Conservation (phyloP, 2,329 filamentous ascomycete genomes). For the Geosmithia morbida region DNA sequence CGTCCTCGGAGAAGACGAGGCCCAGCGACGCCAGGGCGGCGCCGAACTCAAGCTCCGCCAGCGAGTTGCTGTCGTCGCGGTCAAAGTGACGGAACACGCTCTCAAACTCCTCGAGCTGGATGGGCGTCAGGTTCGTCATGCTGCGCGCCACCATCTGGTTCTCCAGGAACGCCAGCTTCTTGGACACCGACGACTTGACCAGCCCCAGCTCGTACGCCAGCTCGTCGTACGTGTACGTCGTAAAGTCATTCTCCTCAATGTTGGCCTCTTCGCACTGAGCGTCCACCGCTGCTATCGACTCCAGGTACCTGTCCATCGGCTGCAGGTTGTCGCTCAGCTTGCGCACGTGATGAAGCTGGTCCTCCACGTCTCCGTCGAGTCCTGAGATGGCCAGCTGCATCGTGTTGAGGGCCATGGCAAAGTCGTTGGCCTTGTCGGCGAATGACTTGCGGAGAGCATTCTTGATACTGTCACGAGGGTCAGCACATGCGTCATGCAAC, state of each 20-base stretch:
- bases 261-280: slow-evolving; percentile 89
- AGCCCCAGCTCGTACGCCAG: slow-evolving; percentile 84
- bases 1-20: slow-evolving; percentile 89
- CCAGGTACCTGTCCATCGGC: slow-evolving; percentile 81
- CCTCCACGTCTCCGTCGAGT: slow-evolving; percentile 93
- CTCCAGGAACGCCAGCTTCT: slow-evolving; percentile 92
- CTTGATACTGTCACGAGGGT: slow-evolving; percentile 91
- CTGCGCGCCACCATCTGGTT: slow-evolving; percentile 97
- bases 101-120: slow-evolving; percentile 97
- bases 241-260: slow-evolving; percentile 98
- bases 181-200: slow-evolving; percentile 82
- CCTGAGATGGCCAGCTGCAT: slow-evolving; percentile 90
- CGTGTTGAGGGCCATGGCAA: slow-evolving; percentile 87
- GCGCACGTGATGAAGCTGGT: slow-evolving; percentile 78
- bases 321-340: slow-evolving; percentile 73
- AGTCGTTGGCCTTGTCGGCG: slow-evolving; percentile 96
- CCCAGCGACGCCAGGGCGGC: slow-evolving; percentile 90
- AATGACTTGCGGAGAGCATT: slow-evolving; percentile 85
- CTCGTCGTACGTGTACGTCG: slow-evolving; percentile 98
- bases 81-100: slow-evolving; percentile 98
- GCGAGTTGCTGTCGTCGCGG: slow-evolving; percentile 75
- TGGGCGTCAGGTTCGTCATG: slow-evolving; percentile 98
- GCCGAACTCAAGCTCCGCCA: slow-evolving; percentile 90
- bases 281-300: slow-evolving; percentile 75
- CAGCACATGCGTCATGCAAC: no score